Evolutionary conservation across 257 asterid species (phyloP).

Genomic region (Petunia axillaris): DNA sequence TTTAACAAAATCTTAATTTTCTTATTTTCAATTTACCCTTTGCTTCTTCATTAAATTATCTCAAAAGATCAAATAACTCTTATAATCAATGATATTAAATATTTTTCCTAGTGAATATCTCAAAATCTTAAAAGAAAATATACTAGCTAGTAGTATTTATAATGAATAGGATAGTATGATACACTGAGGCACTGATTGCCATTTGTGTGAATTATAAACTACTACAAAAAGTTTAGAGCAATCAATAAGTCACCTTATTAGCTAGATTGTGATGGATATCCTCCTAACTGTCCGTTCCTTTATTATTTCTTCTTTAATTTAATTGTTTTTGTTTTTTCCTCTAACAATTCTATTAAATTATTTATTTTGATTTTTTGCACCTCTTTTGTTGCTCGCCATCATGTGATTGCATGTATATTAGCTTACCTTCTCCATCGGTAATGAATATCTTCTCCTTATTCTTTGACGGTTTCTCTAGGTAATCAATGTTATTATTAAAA

Average conservation of each 20-base stretch:
- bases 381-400: neutral
- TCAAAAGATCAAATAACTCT: no score
- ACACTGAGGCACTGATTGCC: neutral
- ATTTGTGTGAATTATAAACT: neutral
- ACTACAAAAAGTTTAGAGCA: neutral
- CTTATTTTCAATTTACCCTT: no score
- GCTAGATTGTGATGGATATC: constrained; percentile 25
- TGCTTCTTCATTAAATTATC: no score
- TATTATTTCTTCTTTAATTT: neutral
- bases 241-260: constrained; percentile 26
- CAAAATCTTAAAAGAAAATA: no score
- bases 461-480: neutral
- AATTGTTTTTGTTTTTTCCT: neutral
- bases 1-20: no score
- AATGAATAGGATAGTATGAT: neutral
- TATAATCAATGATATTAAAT: no score
- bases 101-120: no score
- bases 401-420: neutral
- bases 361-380: neutral
- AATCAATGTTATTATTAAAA: neutral
- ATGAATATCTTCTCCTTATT: no score
- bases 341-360: constrained; percentile 24
- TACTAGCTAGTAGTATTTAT: no score
- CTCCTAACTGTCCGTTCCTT: neutral
- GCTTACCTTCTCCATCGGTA: neutral